Percentiles rank a stretch among this genome's conserved stretches.
These are phyloP conservation scores for Nannizziopsis arthrosporioides DNA, from an alignment of 2,329 filamentous ascomycete species.

Conservation along the genomic window DNA sequence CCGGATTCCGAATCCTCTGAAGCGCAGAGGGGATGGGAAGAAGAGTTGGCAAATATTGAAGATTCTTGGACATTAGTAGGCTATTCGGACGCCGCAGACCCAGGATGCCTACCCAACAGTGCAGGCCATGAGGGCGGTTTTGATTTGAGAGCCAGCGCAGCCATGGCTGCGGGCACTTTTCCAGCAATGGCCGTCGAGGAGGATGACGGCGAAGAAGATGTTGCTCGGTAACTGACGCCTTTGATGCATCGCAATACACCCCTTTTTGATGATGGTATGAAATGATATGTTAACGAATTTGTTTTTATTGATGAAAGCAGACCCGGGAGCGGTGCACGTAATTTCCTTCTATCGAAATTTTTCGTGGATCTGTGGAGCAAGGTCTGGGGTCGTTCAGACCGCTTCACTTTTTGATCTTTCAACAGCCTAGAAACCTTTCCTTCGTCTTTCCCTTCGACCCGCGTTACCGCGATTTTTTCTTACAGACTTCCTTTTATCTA, in stretches of 20 bases:
- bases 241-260: background rate
- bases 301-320: background rate
- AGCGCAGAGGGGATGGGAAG: slow-evolving; percentile 26
- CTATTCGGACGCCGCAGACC: slow-evolving; percentile 22
- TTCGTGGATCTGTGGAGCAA: too few species aligned
- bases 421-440: background rate
- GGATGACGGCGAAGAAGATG: slow-evolving; percentile 10
- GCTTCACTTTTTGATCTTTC: background rate
- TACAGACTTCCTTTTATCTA: background rate
- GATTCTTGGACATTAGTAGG: slow-evolving; percentile 91
- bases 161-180: slow-evolving; percentile 9
- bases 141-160: slow-evolving; percentile 7
- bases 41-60: slow-evolving; percentile 54
- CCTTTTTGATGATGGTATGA: slow-evolving; percentile 1
- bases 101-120: slow-evolving; percentile 5
- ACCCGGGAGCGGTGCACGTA: too few species aligned
- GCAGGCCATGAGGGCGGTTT: slow-evolving; percentile 8
- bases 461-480: background rate
- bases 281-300: slow-evolving; percentile 4
- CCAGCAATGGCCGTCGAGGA: slow-evolving; percentile 9
- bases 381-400: too few species aligned
- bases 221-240: background rate
- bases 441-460: background rate
- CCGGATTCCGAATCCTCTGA: slow-evolving; percentile 26
- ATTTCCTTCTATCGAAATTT: too few species aligned